Evolutionary conservation across 768 basidiomycete genomes (phyloP).

Genomic region (Hirschioporus abietinus): DNA sequence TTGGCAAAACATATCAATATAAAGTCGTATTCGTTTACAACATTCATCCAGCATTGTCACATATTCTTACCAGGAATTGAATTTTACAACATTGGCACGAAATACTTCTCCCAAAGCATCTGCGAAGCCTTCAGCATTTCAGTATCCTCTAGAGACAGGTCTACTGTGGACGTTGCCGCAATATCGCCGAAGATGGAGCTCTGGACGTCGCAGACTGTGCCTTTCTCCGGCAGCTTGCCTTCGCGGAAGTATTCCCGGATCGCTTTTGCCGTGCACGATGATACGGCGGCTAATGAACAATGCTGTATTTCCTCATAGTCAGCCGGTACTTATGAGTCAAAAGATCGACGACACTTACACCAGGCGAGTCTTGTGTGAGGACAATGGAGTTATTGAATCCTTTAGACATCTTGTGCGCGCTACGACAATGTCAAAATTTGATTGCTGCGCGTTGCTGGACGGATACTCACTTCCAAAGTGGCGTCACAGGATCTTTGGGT

Average conservation of each 20-base stretch:
- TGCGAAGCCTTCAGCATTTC: not conserved
- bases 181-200: slow-evolving; percentile 12
- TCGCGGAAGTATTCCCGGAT: slow-evolving; percentile 23
- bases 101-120: not conserved
- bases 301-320: slow-evolving; percentile 10
- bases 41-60: no score
- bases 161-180: not conserved
- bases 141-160: not conserved
- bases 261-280: slow-evolving; percentile 17
- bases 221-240: slow-evolving; percentile 17
- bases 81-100: not conserved
- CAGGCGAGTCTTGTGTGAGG: slow-evolving; percentile 17
- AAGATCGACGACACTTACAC: slow-evolving; percentile 2
- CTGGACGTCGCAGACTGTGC: slow-evolving; percentile 20
- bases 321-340: not conserved
- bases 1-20: no score
- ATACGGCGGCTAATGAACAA: slow-evolving; percentile 15
- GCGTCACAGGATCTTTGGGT: slow-evolving; percentile 16
- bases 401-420: slow-evolving; percentile 7
- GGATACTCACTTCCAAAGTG: slow-evolving; percentile 10
- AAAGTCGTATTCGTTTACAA: no score
- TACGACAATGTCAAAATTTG: not conserved
- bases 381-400: no score
- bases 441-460: not conserved
- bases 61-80: no score